Percentiles rank a stretch among this genome's conserved stretches.
These are phyloP conservation scores for Penicillium sp. DNA, from an alignment of 2,329 filamentous ascomycete genomes.

Conservation along the genomic window DNA sequence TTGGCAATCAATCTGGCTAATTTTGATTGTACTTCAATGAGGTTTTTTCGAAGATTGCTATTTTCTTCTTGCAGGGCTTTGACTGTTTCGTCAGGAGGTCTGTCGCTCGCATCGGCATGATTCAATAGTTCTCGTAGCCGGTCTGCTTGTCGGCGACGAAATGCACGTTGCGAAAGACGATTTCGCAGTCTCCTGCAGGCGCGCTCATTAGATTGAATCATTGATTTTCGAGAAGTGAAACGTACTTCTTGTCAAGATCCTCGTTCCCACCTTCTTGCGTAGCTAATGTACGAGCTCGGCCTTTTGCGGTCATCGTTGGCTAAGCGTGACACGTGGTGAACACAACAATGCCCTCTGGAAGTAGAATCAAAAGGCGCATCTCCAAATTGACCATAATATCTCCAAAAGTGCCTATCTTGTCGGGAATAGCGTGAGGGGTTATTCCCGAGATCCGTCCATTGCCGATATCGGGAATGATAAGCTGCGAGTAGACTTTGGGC, in stretches of 20 bases:
- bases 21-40: neutral
- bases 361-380: too few species aligned
- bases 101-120: conserved; percentile 1
- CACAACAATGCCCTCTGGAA: neutral
- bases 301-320: neutral
- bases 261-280: neutral
- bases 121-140: conserved; percentile 4
- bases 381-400: neutral
- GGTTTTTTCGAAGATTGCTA: neutral
- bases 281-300: neutral
- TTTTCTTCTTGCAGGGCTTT: conserved; percentile 6
- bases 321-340: neutral
- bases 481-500: neutral
- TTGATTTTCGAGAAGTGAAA: neutral
- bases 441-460: neutral
- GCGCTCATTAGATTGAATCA: neutral
- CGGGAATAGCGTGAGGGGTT: neutral
- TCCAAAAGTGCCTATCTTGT: neutral
- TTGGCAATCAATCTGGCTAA: neutral
- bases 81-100: conserved; percentile 5
- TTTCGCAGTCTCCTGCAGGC: neutral
- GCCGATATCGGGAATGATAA: neutral
- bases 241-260: neutral
- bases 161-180: conserved; percentile 3
- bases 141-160: conserved; percentile 8